A percentile compares a stretch with the other conserved stretches of the same genome.
phyloP scores from a whole-genome alignment of 2,329 filamentous ascomycete genomes.

The Beauveria caledonica region DNA sequence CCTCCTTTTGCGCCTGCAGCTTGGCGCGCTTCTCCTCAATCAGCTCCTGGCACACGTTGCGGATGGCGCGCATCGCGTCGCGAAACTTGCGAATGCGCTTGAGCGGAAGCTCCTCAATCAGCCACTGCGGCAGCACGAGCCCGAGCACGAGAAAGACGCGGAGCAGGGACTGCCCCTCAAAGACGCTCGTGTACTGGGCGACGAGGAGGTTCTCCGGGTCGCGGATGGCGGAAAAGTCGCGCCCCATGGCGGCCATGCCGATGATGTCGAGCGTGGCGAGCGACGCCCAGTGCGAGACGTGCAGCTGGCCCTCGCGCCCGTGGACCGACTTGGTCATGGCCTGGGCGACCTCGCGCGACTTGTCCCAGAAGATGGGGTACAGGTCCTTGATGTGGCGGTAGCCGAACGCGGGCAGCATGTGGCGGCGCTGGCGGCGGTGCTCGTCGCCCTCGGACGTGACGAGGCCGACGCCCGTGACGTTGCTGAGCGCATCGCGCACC shows the following conservation, averaged over 20 bases:
- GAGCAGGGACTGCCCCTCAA: slow-evolving; percentile 35
- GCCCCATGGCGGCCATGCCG: slow-evolving; percentile 61
- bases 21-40: slow-evolving; percentile 60
- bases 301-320: slow-evolving; percentile 35
- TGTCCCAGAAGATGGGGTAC: slow-evolving; percentile 77
- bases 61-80: slow-evolving; percentile 49
- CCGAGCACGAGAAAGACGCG: slow-evolving; percentile 48
- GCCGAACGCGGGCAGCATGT: slow-evolving; percentile 74
- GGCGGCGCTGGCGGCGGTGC: slow-evolving; percentile 73
- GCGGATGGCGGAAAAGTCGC: slow-evolving; percentile 59
- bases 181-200: slow-evolving; percentile 46
- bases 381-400: slow-evolving; percentile 79
- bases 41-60: slow-evolving; percentile 57
- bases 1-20: slow-evolving; percentile 28
- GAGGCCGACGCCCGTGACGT: slow-evolving; percentile 62
- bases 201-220: slow-evolving; percentile 53
- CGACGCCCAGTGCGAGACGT: slow-evolving; percentile 55
- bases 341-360: slow-evolving; percentile 58
- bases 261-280: slow-evolving; percentile 69
- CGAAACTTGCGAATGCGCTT: slow-evolving; percentile 60
- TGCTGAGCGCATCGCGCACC: slow-evolving; percentile 47
- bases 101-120: slow-evolving; percentile 58
- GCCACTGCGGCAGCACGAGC: slow-evolving; percentile 53
- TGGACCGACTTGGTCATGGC: slow-evolving; percentile 43
- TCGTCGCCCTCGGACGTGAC: slow-evolving; percentile 85